phyloP scores from a whole-genome alignment of 1,284 basidiomycete genomes.

The Ustilago nuda region DNA sequence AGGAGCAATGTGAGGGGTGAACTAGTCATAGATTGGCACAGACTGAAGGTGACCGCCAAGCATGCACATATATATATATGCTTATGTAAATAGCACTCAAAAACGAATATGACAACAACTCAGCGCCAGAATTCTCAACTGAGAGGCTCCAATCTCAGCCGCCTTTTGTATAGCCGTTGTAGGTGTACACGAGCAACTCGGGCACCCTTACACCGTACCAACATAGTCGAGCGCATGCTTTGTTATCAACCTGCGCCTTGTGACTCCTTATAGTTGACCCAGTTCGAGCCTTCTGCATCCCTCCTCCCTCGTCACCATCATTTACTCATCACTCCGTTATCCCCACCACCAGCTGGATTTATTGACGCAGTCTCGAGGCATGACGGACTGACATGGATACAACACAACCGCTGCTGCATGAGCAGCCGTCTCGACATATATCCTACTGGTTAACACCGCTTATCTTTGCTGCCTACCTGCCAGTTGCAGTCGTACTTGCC shows the following conservation, averaged over 20 bases:
- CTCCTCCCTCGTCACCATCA: not conserved
- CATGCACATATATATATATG: too few species aligned
- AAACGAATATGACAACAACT: too few species aligned
- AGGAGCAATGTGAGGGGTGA: too few species aligned
- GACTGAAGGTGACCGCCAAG: too few species aligned
- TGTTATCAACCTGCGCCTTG: not conserved
- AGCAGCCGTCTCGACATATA: constrained; percentile 6
- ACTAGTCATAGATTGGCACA: too few species aligned
- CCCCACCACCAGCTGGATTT: not conserved
- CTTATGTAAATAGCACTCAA: too few species aligned
- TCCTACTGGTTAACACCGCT: constrained; percentile 16
- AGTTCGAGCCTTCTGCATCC: too few species aligned
- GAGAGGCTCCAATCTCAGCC: not conserved
- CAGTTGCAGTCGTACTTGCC: constrained; percentile 14
- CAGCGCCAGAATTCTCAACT: too few species aligned
- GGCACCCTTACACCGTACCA: not conserved
- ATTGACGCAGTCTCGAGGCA: not conserved
- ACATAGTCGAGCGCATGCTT: constrained; percentile 3
- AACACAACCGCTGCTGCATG: constrained; percentile 4
- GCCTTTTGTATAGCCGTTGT: not conserved
- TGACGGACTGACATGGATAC: constrained; percentile 3
- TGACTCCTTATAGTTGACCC: not conserved
- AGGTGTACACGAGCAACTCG: too few species aligned
- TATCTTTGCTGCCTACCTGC: constrained; percentile 30
- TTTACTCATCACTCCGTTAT: not conserved